Base-by-base conservation (phyloP, 2,329 filamentous ascomycete species). In the Torrubiella hemipterigena region DNA sequence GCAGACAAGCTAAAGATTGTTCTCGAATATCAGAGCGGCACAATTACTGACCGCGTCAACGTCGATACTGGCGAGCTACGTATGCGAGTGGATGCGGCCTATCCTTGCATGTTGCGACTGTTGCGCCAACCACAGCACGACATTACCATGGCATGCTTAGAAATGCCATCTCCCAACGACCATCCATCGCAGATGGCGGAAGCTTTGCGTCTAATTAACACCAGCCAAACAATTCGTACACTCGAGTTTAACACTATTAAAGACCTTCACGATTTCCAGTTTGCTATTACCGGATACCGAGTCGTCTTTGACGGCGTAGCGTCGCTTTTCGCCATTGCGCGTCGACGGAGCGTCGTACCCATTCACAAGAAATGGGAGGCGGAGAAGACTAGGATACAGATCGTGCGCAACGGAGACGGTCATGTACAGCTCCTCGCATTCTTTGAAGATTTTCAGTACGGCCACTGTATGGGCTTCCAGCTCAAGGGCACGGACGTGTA, bases 351-450 rank as follows among this genome's bases (percentile, higher is more conserved):
- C 79, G 83, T 94, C 10, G 84, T 93, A 12, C 84, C 84, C 0
- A 89, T 94, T 42, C 82, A 93, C 60, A 93, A 94, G 59, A 91
- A 91, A 54, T 93, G 84, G 83, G 85, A 93, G 49, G 82, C 86
- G 3, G 74, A 68, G n/a, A 69, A 68, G 22, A 83, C 83, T 7
- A 75, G 87, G 21, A 64, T 94, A 7, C 86, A 94, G 50, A 66
- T 94, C 22, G 74, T 94, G 21, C 48, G 45, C 33, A 67, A 75
- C 41, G 77, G 80, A 41, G 81, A 86, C 39, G 81, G 76, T 46
- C 70, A 81, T 11, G 56, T 81, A 15, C 84, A 93, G 51, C 61
- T 95, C 18, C 59, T 93, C 15, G 85, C 78, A 4, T 95, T 93
- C 58, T 91, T 94, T 51, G 78, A 85, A 41, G 81, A 87, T 37